A percentile compares a stretch with the other conserved stretches of the same genome.
These are phyloP conservation scores for Suaeda aralocaspica DNA, from an alignment of 148 eudicot genomes.

Conservation along the genomic window DNA sequence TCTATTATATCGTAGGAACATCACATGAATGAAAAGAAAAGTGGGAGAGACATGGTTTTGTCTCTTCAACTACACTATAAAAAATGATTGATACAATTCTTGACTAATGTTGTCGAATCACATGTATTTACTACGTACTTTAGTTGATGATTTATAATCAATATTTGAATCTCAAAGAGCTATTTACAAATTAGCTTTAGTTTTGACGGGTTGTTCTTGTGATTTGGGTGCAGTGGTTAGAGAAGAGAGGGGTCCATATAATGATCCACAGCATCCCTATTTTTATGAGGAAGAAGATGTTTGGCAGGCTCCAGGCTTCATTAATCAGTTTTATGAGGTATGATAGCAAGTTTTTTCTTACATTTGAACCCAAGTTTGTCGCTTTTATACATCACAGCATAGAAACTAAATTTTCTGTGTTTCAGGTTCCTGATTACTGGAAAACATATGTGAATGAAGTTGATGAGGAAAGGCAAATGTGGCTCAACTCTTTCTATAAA, in stretches of 20 bases:
- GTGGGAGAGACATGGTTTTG: neutral
- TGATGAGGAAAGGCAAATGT: slow-evolving; percentile 90
- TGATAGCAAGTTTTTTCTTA: slow-evolving; percentile 15
- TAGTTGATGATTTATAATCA: neutral
- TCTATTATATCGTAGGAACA: neutral
- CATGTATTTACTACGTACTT: too few species aligned
- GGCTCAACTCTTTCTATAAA: slow-evolving; percentile 84
- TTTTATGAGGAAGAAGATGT: slow-evolving; percentile 88
- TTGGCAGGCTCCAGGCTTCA: slow-evolving; percentile 99
- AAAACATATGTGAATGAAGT: slow-evolving; percentile 79
- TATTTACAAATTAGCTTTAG: neutral
- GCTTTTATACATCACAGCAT: neutral
- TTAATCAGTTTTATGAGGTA: slow-evolving; percentile 90
- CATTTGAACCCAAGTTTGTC: too few species aligned
- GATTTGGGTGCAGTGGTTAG: slow-evolving; percentile 64
- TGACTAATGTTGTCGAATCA: too few species aligned
- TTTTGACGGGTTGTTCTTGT: neutral
- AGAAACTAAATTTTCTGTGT: slow-evolving; percentile 1
- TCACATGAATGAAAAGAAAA: neutral
- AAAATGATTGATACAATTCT: too few species aligned
- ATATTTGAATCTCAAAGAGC: neutral
- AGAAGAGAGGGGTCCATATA: slow-evolving; percentile 84
- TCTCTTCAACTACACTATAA: neutral
- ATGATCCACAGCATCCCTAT: slow-evolving; percentile 97
- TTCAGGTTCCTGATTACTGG: slow-evolving; percentile 96